A percentile compares a stretch with the other conserved stretches of the same genome.
Evolutionary conservation across 805 yeast species (phyloP).

Genomic region (Candida taoyuanica): DNA sequence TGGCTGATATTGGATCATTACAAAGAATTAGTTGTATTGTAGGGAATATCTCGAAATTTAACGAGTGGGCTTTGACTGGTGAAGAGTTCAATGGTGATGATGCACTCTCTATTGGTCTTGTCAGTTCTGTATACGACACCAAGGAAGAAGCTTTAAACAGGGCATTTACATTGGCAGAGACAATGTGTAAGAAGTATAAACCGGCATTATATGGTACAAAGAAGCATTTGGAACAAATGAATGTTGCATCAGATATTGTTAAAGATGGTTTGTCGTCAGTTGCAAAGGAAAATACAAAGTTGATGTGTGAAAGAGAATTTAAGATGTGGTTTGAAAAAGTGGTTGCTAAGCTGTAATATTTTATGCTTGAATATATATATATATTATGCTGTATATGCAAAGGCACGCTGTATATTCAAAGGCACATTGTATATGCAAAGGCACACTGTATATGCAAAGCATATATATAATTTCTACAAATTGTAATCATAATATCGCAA

Average conservation of each 20-base stretch:
- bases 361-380: too few relatives aligned
- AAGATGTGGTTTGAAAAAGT: conserved; percentile 8
- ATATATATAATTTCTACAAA: too few relatives aligned
- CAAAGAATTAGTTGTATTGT: conserved; percentile 58
- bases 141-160: conserved; percentile 44
- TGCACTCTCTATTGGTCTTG: conserved; percentile 52
- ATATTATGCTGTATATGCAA: too few relatives aligned
- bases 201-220: conserved; percentile 69
- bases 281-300: conserved; percentile 46
- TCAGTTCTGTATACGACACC: conserved; percentile 42
- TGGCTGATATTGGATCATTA: conserved; percentile 76
- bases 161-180: conserved; percentile 44
- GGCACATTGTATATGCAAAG: too few relatives aligned
- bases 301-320: conserved; percentile 16
- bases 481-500: too few relatives aligned
- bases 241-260: conserved; percentile 33
- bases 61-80: conserved; percentile 61
- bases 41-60: conserved; percentile 51
- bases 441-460: too few relatives aligned
- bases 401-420: too few relatives aligned
- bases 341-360: conserved; percentile 2
- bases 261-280: conserved; percentile 46
- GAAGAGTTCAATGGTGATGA: conserved; percentile 48
- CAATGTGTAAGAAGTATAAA: conserved; percentile 41
- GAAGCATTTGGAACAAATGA: conserved; percentile 41